Evolutionary conservation across 305 asterid species (phyloP).

Genomic region (Ruellia speciosa): DNA sequence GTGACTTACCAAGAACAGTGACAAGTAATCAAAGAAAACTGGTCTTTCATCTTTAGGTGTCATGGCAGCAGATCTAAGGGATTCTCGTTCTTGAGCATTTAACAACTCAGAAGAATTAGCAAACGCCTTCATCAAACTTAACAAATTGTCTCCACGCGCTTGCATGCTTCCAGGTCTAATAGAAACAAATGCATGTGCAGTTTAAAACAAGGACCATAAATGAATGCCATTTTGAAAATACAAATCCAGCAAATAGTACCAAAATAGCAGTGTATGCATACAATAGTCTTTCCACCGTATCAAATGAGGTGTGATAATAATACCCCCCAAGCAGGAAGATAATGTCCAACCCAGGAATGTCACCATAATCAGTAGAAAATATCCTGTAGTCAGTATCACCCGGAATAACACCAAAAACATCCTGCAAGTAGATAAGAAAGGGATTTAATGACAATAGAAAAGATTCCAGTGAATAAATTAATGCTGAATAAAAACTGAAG

Average conservation of each 20-base stretch:
- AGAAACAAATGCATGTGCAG: slow-evolving; percentile 24
- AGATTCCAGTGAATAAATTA: neutral
- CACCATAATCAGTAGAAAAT: slow-evolving; percentile 82
- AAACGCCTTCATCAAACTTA: slow-evolving; percentile 71
- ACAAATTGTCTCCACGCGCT: slow-evolving; percentile 93
- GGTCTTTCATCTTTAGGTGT: slow-evolving; percentile 47
- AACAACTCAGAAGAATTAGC: slow-evolving; percentile 66
- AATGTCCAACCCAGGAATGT: slow-evolving; percentile 95
- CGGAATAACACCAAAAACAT: slow-evolving; percentile 75
- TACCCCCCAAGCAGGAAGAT: slow-evolving; percentile 95
- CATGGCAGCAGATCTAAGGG: slow-evolving; percentile 36
- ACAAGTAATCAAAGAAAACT: slow-evolving; percentile 67
- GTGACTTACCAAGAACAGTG: slow-evolving; percentile 67
- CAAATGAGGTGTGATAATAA: slow-evolving; percentile 88
- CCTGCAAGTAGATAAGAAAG: slow-evolving; percentile 48
- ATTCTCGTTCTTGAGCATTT: slow-evolving; percentile 61
- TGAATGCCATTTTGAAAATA: slow-evolving; percentile 19
- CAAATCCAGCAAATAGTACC: slow-evolving; percentile 38
- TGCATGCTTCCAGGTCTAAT: slow-evolving; percentile 98
- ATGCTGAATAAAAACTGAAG: slow-evolving; percentile 1
- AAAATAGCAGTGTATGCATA: slow-evolving; percentile 68
- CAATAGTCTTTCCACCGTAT: slow-evolving; percentile 98
- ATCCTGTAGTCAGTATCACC: slow-evolving; percentile 99
- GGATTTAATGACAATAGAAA: neutral
- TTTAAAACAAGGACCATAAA: slow-evolving; percentile 28